Evolutionary conservation across 2,329 filamentous ascomycete genomes (phyloP).

Genomic region (Nemania diffusa): DNA sequence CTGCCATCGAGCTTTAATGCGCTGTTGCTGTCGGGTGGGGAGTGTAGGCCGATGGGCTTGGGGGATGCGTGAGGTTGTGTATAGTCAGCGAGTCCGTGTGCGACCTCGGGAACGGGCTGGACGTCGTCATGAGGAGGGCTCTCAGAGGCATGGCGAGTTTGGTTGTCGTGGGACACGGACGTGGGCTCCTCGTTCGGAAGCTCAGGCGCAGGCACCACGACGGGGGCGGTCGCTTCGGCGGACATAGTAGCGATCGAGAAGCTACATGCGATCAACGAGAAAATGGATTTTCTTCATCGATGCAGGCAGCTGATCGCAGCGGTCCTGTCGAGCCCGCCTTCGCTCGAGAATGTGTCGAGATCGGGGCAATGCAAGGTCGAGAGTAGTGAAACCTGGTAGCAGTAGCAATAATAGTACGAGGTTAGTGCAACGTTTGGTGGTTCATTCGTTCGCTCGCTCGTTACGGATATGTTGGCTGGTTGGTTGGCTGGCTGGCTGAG

Average conservation of each 20-base stretch:
- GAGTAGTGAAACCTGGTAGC: slow-evolving; percentile 8
- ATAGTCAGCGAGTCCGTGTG: slow-evolving; percentile 27
- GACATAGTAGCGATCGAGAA: slow-evolving; percentile 59
- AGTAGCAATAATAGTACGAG: background rate
- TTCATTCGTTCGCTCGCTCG: slow-evolving; percentile 7
- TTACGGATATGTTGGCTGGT: background rate
- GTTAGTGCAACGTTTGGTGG: slow-evolving; percentile 31
- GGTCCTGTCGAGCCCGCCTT: slow-evolving; percentile 31
- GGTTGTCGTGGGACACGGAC: slow-evolving; percentile 37
- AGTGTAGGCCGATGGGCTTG: slow-evolving; percentile 65
- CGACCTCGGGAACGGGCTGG: slow-evolving; percentile 24
- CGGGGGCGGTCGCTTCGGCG: slow-evolving; percentile 65
- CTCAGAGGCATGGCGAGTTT: slow-evolving; percentile 44
- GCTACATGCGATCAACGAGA: slow-evolving; percentile 57
- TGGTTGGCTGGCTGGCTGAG: too few relatives aligned
- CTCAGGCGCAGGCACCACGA: slow-evolving; percentile 54
- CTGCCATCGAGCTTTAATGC: slow-evolving; percentile 67
- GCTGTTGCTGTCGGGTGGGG: slow-evolving; percentile 72
- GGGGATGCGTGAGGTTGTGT: slow-evolving; percentile 45
- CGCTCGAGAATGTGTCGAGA: slow-evolving; percentile 18
- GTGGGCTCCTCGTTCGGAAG: slow-evolving; percentile 41
- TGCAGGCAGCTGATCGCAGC: slow-evolving; percentile 24
- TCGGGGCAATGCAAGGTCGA: slow-evolving; percentile 16
- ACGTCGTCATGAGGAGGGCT: slow-evolving; percentile 21
- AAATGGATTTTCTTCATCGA: slow-evolving; percentile 34